A percentile compares a stretch with the other conserved stretches of the same genome.
These are phyloP conservation scores for Diaporthe destruens DNA, from an alignment of 2,329 filamentous ascomycete species.

Conservation along the genomic window DNA sequence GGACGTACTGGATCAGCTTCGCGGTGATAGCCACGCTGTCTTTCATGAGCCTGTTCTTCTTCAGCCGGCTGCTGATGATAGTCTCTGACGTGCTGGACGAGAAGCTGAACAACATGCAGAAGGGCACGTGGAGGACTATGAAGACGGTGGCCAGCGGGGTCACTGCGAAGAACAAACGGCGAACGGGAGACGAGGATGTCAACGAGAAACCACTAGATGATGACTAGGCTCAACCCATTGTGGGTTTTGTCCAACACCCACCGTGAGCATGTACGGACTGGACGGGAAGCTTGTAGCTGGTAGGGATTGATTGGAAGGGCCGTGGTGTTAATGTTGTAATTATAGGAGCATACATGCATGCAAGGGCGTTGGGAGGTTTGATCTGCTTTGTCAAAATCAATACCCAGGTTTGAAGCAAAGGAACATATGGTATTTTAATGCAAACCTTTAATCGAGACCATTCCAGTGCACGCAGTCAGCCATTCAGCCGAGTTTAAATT, in stretches of 20 bases:
- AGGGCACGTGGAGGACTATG: constrained; percentile 25
- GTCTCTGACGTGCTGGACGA: constrained; percentile 60
- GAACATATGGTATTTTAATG: neutral
- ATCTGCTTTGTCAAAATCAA: constrained; percentile 1
- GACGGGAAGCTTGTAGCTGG: neutral
- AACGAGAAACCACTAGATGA: constrained; percentile 10
- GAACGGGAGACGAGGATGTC: neutral
- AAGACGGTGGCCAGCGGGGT: constrained; percentile 13
- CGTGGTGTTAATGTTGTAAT: neutral
- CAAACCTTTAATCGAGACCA: too few relatives aligned
- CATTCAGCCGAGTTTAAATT: neutral
- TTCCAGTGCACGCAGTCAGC: neutral
- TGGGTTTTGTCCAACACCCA: neutral
- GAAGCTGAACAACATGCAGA: constrained; percentile 40
- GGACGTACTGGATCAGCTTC: constrained; percentile 78
- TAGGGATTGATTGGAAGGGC: neutral
- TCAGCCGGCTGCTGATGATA: constrained; percentile 60
- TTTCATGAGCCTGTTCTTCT: constrained; percentile 68
- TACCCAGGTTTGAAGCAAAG: constrained; percentile 20
- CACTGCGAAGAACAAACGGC: neutral
- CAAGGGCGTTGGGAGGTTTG: constrained; percentile 8
- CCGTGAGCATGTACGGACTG: neutral
- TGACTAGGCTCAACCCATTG: neutral
- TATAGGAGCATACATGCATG: constrained; percentile 6
- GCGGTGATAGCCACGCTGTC: constrained; percentile 72